These are phyloP conservation scores for Trichocomaceae sp. DNA, from an alignment of 2,329 filamentous ascomycete species.

Conservation along the genomic window DNA sequence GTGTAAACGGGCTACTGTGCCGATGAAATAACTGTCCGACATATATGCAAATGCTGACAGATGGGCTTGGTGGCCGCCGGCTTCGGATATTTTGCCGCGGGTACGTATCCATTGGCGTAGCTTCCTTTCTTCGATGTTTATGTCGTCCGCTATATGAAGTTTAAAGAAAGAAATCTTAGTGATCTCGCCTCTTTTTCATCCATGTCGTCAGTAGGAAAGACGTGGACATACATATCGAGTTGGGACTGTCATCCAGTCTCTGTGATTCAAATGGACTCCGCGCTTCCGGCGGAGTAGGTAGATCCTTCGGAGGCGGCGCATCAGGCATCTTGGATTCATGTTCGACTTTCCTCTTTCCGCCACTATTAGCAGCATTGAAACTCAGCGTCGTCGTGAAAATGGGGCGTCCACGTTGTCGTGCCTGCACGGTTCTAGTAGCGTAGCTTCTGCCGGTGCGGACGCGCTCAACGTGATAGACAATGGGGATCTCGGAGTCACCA, in stretches of 20 bases:
- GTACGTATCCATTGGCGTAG: constrained; percentile 50
- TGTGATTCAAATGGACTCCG: constrained; percentile 3
- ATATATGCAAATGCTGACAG: constrained; percentile 87
- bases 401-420: constrained; percentile 74
- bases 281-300: not conserved
- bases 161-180: not conserved
- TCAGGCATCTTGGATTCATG: constrained; percentile 60
- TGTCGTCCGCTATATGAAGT: constrained; percentile 28
- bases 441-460: constrained; percentile 87
- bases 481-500: constrained; percentile 74
- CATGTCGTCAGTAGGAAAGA: not conserved
- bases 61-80: constrained; percentile 72
- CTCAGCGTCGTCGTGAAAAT: constrained; percentile 96
- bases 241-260: not conserved
- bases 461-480: constrained; percentile 90
- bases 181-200: not conserved
- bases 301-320: constrained; percentile 40
- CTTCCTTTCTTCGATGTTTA: constrained; percentile 58
- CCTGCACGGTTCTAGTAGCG: constrained; percentile 91
- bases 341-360: constrained; percentile 50
- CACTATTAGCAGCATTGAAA: constrained; percentile 61
- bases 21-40: constrained; percentile 88
- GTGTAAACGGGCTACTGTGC: constrained; percentile 75
- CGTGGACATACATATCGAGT: constrained; percentile 1
- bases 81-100: constrained; percentile 61